phyloP scores from a whole-genome alignment of 495 filamentous ascomycete genomes.

The Neurospora sp. region DNA sequence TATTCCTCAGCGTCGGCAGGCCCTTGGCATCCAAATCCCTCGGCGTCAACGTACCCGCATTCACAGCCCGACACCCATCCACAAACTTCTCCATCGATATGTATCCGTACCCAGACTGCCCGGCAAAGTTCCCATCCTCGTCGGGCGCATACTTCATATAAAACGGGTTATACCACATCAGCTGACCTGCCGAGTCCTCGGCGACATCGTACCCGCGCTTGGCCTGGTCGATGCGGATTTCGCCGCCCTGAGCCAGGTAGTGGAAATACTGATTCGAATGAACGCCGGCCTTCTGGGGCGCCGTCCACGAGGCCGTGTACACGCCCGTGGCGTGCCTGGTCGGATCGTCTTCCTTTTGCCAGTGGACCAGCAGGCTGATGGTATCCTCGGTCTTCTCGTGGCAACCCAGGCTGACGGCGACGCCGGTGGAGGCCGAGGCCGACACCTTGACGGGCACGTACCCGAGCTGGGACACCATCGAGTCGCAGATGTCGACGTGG shows the following conservation, averaged over 20 bases:
- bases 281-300: slow-evolving; percentile 81
- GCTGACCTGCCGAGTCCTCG: slow-evolving; percentile 54
- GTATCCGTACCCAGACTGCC: slow-evolving; percentile 88
- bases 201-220: slow-evolving; percentile 94
- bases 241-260: slow-evolving; percentile 73
- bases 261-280: slow-evolving; percentile 96
- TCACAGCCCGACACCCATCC: slow-evolving; percentile 70
- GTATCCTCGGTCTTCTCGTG: slow-evolving; percentile 78
- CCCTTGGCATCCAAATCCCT: slow-evolving; percentile 69
- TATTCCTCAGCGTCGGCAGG: slow-evolving; percentile 77
- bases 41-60: slow-evolving; percentile 58
- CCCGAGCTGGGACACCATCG: slow-evolving; percentile 63
- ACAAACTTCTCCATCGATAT: slow-evolving; percentile 95
- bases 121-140: slow-evolving; percentile 87
- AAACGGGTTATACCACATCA: slow-evolving; percentile 88
- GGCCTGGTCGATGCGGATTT: slow-evolving; percentile 84
- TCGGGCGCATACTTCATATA: slow-evolving; percentile 96
- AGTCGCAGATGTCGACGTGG: slow-evolving; percentile 83
- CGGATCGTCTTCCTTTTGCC: slow-evolving; percentile 60
- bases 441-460: slow-evolving; percentile 72
- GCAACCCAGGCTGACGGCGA: slow-evolving; percentile 65
- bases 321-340: slow-evolving; percentile 73
- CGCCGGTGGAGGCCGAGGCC: slow-evolving; percentile 61
- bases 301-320: slow-evolving; percentile 92
- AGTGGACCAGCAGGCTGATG: slow-evolving; percentile 80